A percentile compares a stretch with the other conserved stretches of the same genome.
Evolutionary conservation across 257 asterid genomes (phyloP).

Genomic region (Avicennia marina): DNA sequence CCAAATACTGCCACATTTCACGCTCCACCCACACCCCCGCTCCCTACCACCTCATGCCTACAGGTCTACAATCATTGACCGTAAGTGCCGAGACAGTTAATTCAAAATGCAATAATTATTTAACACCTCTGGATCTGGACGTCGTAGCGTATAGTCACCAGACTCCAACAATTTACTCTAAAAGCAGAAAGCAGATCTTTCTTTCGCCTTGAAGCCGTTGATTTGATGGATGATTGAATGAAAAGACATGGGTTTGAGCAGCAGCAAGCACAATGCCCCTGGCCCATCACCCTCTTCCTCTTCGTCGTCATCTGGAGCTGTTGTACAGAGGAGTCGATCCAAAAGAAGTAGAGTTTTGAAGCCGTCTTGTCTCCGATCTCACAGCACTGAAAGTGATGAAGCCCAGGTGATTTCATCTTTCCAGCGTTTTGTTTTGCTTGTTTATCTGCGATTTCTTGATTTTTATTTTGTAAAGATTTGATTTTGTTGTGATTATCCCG

Average conservation of each 20-base stretch:
- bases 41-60: slow-evolving; percentile 22
- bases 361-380: slow-evolving; percentile 66
- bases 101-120: slow-evolving; percentile 24
- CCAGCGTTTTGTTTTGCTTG: not conserved
- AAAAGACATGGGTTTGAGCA: slow-evolving; percentile 67
- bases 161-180: not conserved
- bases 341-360: slow-evolving; percentile 53
- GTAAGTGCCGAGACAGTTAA: slow-evolving; percentile 14
- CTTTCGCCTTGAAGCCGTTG: not conserved
- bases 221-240: slow-evolving; percentile 19
- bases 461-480: slow-evolving; percentile 16
- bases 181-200: slow-evolving; percentile 17
- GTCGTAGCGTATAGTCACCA: not conserved
- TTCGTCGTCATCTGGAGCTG: too few species aligned
- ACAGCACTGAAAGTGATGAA: slow-evolving; percentile 29
- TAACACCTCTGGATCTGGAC: slow-evolving; percentile 34
- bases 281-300: slow-evolving; percentile 27
- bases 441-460: not conserved
- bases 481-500: not conserved
- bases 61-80: slow-evolving; percentile 35
- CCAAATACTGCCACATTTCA: slow-evolving; percentile 35
- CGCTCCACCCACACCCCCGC: slow-evolving; percentile 12
- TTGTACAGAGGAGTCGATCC: slow-evolving; percentile 56
- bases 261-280: slow-evolving; percentile 63
- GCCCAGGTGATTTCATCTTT: slow-evolving; percentile 40